A percentile compares a stretch with the other conserved stretches of the same genome.
These are phyloP conservation scores for Thalassiosira delicatula DNA, from an alignment of 352 stramenopile species.

Conservation along the genomic window DNA sequence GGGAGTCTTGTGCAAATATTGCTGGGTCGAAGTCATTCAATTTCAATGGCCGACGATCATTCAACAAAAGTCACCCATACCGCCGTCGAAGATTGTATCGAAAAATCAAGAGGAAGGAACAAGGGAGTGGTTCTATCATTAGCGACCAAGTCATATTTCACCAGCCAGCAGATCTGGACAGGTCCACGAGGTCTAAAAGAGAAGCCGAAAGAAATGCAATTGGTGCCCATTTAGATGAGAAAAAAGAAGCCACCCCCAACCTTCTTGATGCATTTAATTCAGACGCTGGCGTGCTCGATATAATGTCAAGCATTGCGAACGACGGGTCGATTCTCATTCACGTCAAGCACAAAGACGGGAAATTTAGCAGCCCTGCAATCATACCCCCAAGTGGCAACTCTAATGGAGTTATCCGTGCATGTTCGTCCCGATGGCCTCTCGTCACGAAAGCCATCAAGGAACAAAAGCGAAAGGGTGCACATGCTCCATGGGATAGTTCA, in stretches of 20 bases:
- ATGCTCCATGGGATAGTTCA: conserved; percentile 9
- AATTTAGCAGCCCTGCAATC: conserved; percentile 62
- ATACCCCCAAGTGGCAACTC: conserved; percentile 69
- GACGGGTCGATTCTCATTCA: conserved; percentile 56
- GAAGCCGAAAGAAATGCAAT: conserved; percentile 56
- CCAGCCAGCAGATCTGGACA: conserved; percentile 59
- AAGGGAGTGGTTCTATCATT: conserved; percentile 15
- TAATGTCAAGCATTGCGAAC: conserved; percentile 54
- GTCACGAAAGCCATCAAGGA: conserved; percentile 42
- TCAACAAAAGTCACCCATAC: conserved; percentile 68
- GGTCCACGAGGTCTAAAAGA: conserved; percentile 52
- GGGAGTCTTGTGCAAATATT: conserved; percentile 75
- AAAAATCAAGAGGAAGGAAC: conserved; percentile 31
- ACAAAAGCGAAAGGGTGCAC: conserved; percentile 13
- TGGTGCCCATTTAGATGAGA: conserved; percentile 39
- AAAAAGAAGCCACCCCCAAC: conserved; percentile 10
- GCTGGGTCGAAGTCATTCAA: conserved; percentile 36
- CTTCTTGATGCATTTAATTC: conserved; percentile 53
- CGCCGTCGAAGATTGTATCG: conserved; percentile 72
- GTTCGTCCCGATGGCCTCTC: conserved; percentile 68
- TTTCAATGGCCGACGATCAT: conserved; percentile 65
- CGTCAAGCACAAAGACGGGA: conserved; percentile 56
- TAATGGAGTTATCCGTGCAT: conserved; percentile 64
- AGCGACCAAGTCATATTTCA: conserved; percentile 62
- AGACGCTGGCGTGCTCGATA: conserved; percentile 46